A percentile compares a stretch with the other conserved stretches of the same genome.
These are phyloP conservation scores for Colletotrichum aenigma DNA, from an alignment of 2,329 filamentous ascomycete species.

Conservation along the genomic window DNA sequence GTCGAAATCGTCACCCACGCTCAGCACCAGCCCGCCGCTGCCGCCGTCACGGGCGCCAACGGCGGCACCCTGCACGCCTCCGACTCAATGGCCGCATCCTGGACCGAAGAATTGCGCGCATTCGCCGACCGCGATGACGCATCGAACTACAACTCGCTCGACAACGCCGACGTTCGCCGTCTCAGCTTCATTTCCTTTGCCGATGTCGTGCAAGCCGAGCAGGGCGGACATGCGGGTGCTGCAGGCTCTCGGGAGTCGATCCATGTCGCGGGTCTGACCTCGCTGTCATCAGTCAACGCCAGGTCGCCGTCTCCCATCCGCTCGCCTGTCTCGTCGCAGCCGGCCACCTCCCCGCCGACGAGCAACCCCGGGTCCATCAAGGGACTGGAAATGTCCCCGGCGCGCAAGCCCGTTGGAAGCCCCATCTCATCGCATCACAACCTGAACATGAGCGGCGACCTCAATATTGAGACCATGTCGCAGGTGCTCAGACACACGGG, in stretches of 20 bases:
- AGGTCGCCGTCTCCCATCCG: slow-evolving; percentile 82
- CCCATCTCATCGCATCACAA: slow-evolving; percentile 61
- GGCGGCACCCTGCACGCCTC: slow-evolving; percentile 36
- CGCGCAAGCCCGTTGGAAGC: slow-evolving; percentile 65
- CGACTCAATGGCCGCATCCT: slow-evolving; percentile 50
- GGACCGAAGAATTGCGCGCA: slow-evolving; percentile 62
- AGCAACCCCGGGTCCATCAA: slow-evolving; percentile 78
- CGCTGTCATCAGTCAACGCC: slow-evolving; percentile 57
- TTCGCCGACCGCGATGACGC: slow-evolving; percentile 64
- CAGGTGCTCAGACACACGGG: slow-evolving; percentile 86
- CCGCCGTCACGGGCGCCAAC: slow-evolving; percentile 62
- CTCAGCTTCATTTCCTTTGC: slow-evolving; percentile 97
- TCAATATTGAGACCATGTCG: slow-evolving; percentile 92
- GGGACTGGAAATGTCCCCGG: slow-evolving; percentile 73
- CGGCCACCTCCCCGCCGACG: slow-evolving; percentile 73
- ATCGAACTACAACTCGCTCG: slow-evolving; percentile 79
- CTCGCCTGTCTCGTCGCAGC: slow-evolving; percentile 76
- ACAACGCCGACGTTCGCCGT: slow-evolving; percentile 78
- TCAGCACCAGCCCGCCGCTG: slow-evolving; percentile 79
- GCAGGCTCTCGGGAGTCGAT: slow-evolving; percentile 70
- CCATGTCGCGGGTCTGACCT: slow-evolving; percentile 70
- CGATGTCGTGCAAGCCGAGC: slow-evolving; percentile 88
- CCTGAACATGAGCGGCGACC: slow-evolving; percentile 63
- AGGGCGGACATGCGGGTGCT: slow-evolving; percentile 58
- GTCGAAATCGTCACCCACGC: slow-evolving; percentile 93